A percentile compares a stretch with the other conserved stretches of the same genome.
These are phyloP conservation scores for Ichthyophonus hoferi DNA, from an alignment of 208 protist species.

Conservation along the genomic window DNA sequence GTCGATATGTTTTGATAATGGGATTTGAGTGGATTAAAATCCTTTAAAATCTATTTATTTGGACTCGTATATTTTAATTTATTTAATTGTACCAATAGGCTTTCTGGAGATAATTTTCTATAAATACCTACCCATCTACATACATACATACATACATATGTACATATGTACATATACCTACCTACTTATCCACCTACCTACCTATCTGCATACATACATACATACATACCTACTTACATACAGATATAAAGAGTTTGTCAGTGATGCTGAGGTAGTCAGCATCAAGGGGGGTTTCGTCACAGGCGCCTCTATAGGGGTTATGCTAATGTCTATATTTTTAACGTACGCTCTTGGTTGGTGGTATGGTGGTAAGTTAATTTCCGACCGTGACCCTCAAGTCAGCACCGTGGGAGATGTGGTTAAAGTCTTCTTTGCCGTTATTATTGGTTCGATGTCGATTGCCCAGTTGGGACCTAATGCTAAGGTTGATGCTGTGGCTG, in stretches of 20 bases:
- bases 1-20: not conserved
- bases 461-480: slow-evolving; percentile 12
- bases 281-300: not conserved
- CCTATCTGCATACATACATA: too few species aligned
- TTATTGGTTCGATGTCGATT: slow-evolving; percentile 42
- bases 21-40: not conserved
- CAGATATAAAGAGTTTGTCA: not conserved
- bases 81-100: not conserved
- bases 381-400: not conserved
- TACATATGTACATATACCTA: too few species aligned
- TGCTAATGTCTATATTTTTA: slow-evolving; percentile 43
- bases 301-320: slow-evolving; percentile 42
- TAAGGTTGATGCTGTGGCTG: not conserved
- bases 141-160: not conserved
- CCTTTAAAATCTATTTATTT: not conserved
- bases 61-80: not conserved
- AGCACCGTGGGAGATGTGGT: slow-evolving; percentile 30
- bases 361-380: slow-evolving; percentile 35
- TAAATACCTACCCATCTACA: not conserved
- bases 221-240: too few species aligned
- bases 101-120: not conserved
- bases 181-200: too few species aligned
- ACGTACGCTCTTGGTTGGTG: slow-evolving; percentile 45
- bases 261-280: not conserved
- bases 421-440: slow-evolving; percentile 46